A percentile compares a stretch with the other conserved stretches of the same genome.
Conservation (phyloP, 345 rosid genomes). For the Acer campestre region DNA sequence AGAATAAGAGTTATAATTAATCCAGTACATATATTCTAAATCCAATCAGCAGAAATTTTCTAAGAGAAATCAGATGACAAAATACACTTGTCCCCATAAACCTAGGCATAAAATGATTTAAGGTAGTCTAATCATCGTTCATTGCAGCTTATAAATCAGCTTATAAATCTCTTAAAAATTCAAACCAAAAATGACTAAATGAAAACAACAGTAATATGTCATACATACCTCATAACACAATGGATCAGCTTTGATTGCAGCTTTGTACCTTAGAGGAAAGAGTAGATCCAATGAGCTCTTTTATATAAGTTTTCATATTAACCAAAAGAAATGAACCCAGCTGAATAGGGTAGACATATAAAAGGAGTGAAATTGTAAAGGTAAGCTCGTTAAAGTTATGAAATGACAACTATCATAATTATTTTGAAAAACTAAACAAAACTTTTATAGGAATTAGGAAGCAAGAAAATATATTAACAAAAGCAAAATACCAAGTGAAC, state of each 20-base stretch:
- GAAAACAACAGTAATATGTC: constrained; percentile 4
- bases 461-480: not conserved
- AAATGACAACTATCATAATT: not conserved
- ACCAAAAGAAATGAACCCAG: not conserved
- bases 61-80: not conserved
- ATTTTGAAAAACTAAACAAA: no score
- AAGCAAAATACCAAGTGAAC: not conserved
- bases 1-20: not conserved
- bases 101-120: not conserved
- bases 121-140: not conserved
- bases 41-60: not conserved
- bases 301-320: not conserved
- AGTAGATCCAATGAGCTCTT: constrained; percentile 14
- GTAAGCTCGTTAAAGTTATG: constrained; percentile 11
- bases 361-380: not conserved
- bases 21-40: not conserved
- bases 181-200: constrained; percentile 11
- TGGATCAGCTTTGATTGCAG: constrained; percentile 96
- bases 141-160: not conserved
- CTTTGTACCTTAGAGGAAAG: constrained; percentile 77
- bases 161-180: not conserved
- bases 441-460: not conserved
- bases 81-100: not conserved
- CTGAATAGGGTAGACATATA: not conserved
- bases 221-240: constrained; percentile 87